Base-by-base conservation (phyloP, 2,329 filamentous ascomycete species). In the Venturia carpophila region DNA sequence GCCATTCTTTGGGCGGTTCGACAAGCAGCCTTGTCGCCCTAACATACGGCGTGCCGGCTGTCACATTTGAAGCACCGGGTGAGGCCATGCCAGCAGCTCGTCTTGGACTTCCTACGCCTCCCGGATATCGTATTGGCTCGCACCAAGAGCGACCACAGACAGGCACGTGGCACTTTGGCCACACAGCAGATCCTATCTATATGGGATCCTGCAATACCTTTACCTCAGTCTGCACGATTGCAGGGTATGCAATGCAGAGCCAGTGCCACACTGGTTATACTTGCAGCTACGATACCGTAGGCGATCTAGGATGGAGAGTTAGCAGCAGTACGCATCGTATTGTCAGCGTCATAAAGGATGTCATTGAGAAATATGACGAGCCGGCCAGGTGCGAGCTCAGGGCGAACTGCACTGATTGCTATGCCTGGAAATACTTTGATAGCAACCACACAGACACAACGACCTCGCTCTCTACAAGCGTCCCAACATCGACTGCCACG, bases 121-220 rank as follows among this genome's bases (percentile, higher is more conserved):
- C 93, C 0, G 90, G 90, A 30, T 82, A 88, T 58, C 83, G 92
- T 71, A 83, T 91, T 30, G 80, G 83, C 52, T 81, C 84, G 41
- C 88, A 91, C 39, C 91, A 95, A 71, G 82, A 84, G 45, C 82
- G 91, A 52, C 77, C 84, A 66, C 83, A 86, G 71, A 95, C 91
- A 0, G 92, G 91, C 15, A 82, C 89, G 0, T 95, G 87, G 72
- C 94, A 99, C 75, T 93, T 97, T 73, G 94, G 94, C 4, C 92
- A 97, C 72, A 97, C 92, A 0, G 94, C 94, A 0, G 94, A 99
- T 75, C 94, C 94, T 0, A 87, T 99, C 42, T 99, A 88, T 72
- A 92, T 97, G 79, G 94, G 94, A 41, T 90, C 88, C 0, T 97
- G 94, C 77, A 97, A 96, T 71, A 90, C 90, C 41, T 91, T 90